A percentile compares a stretch with the other conserved stretches of the same genome.
These are phyloP conservation scores for Aspergillus puulaauensis DNA, from an alignment of 2,329 filamentous ascomycete species.

Conservation along the genomic window DNA sequence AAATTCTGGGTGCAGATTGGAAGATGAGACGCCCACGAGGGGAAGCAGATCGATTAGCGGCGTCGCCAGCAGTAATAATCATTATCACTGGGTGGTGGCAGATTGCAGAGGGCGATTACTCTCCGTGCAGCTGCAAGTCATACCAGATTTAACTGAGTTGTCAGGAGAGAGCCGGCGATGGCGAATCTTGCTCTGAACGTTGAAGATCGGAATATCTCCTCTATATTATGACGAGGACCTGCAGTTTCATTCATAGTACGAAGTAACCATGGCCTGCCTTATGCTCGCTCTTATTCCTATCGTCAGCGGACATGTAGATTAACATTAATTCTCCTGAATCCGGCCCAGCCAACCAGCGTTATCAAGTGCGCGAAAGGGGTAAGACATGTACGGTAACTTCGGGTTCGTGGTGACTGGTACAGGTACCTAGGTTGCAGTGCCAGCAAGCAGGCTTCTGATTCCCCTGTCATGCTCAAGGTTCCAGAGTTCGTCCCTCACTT, in stretches of 20 bases:
- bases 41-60: constrained; percentile 12
- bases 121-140: constrained; percentile 24
- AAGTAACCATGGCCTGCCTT: neutral
- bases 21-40: constrained; percentile 17
- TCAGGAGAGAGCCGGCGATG: neutral
- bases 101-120: constrained; percentile 12
- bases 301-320: neutral
- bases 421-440: no score
- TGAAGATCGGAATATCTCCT: neutral
- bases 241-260: neutral
- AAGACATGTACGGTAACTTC: constrained; percentile 14
- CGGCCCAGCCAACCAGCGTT: constrained; percentile 14
- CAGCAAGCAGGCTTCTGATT: neutral
- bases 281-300: neutral
- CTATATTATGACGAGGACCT: neutral
- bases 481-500: neutral
- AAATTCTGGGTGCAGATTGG: neutral
- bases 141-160: constrained; percentile 9
- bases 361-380: constrained; percentile 14
- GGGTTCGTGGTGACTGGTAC: constrained; percentile 5
- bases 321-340: constrained; percentile 15
- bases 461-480: neutral
- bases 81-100: neutral
- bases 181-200: neutral
- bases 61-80: constrained; percentile 3